Evolutionary conservation across 2,329 filamentous ascomycete genomes (phyloP), one percentile per base, ranked within the genome.

Genomic region (Ophiostoma novo-ulmi): DNA sequence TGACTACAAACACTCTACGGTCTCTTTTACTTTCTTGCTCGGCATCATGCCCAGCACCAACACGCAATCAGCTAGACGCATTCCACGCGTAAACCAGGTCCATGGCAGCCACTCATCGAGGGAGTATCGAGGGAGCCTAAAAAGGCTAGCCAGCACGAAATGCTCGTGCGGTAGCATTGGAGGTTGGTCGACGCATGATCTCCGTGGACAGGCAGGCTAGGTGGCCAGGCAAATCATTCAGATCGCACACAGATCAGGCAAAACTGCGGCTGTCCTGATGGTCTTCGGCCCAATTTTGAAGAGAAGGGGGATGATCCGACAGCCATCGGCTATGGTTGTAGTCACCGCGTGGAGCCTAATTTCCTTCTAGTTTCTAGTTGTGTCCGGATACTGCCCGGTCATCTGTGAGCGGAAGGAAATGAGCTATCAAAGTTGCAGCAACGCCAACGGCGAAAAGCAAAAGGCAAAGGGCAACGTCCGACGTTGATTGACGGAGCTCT

Each of bases 51-150:
- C 55, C 20, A 41, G 35, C 31, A 58, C 38, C 35, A 58, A 55
- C 67, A 35, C 35, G n/a, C 35, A 68, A 58, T 58, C 26, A 69
- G 65, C n/a, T 67, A 31, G 48, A 58, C 67, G 67, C 55, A 26
- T 64, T 20, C 20, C 52, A 58, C 52, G 52, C 22, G 52, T 14
- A 22, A 58, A 58, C 52, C 52, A 58, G 52, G 52, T 58, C 52
- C 52, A 58, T 26, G 52, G 52, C n/a, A 58, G 52, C 52, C 52
- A 58, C 52, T 58, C 52, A 58, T 31, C 52, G 22, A 58, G 52
- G 52, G 52, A 22, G 52, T 58, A 58, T 58, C 22, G 52, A 4
- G 52, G 52, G 44, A 20, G 44, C n/a, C 22, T 22, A 58, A 58
- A 22, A 26, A 2, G 52, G 52, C 7, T 58, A 58, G 52, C 22